Percentiles rank a stretch among this genome's conserved stretches.
phyloP scores from a whole-genome alignment of 257 asterid genomes.

The Gardenia jasminoides region DNA sequence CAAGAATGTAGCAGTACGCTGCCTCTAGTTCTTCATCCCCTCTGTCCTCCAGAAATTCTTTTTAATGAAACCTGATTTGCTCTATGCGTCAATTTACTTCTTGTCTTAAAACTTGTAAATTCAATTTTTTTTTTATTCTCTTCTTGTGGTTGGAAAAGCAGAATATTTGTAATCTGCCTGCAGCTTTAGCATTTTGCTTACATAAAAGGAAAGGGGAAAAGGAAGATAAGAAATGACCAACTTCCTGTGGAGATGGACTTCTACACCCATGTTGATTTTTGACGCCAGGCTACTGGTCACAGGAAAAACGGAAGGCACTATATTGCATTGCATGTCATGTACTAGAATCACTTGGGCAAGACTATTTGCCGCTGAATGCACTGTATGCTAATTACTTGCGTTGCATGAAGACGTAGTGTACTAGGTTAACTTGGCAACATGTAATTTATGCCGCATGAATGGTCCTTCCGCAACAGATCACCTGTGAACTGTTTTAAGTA shows the following conservation, averaged over 20 bases:
- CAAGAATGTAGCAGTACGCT: not conserved
- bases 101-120: not conserved
- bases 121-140: not conserved
- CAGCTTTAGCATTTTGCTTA: not conserved
- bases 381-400: not conserved
- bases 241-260: not conserved
- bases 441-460: constrained; percentile 2
- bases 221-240: not conserved
- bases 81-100: not conserved
- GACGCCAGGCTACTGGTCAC: not conserved
- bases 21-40: not conserved
- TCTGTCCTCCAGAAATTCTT: not conserved
- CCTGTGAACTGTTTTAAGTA: constrained; percentile 20
- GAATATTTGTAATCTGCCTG: not conserved
- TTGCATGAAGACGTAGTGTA: not conserved
- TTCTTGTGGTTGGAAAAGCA: not conserved
- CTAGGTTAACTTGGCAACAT: not conserved
- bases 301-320: not conserved
- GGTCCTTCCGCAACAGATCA: not conserved
- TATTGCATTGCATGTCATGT: not conserved
- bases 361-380: not conserved
- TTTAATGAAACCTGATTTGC: not conserved
- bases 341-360: not conserved
- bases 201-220: too few relatives aligned
- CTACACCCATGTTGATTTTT: not conserved